Conservation (phyloP, 148 eudicot genomes). For the Suaeda aralocaspica region DNA sequence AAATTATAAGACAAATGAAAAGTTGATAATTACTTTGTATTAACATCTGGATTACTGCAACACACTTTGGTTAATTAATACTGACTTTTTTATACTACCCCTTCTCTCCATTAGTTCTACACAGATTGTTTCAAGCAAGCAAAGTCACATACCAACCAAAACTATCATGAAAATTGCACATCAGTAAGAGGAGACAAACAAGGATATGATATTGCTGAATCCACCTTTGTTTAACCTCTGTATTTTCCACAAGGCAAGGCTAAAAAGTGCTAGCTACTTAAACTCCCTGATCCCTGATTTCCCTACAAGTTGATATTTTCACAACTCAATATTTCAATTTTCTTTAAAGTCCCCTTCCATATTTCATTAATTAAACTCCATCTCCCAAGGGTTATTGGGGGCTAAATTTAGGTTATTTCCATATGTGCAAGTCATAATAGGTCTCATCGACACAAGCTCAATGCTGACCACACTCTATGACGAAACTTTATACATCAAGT, state of each 20-base stretch:
- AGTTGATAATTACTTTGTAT: no score
- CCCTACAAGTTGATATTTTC: background rate
- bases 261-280: background rate
- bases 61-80: no score
- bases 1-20: no score
- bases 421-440: background rate
- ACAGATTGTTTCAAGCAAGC: background rate
- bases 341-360: slow-evolving; percentile 2
- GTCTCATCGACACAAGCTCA: background rate
- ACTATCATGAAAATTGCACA: background rate
- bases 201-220: background rate
- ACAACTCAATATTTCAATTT: background rate
- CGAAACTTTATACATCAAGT: background rate
- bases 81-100: no score
- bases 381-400: no score
- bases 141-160: background rate
- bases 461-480: background rate
- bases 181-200: background rate
- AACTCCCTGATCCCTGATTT: background rate
- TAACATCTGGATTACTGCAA: no score
- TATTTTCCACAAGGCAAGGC: background rate
- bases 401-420: background rate
- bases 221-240: background rate
- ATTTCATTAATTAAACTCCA: background rate
- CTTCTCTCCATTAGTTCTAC: no score